Evolutionary conservation across 2,329 filamentous ascomycete species (phyloP), one percentile per base, ranked within the genome.

Genomic region (Cadophora gregata): DNA sequence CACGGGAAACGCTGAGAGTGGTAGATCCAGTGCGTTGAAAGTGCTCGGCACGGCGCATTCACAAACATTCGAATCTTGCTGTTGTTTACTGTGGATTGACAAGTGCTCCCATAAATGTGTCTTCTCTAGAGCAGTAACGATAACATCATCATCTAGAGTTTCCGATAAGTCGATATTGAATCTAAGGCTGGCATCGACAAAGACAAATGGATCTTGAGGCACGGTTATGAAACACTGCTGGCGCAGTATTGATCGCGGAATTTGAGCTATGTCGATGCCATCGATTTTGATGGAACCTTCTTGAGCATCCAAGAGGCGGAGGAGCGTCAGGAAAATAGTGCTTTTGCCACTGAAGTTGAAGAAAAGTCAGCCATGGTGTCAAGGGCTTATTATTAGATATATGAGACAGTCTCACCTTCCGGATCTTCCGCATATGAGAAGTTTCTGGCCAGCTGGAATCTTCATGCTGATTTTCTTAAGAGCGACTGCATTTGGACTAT

Each of bases 61-160:
- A 4, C 2, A 9, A 33, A 14, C 2, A 3, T 29, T 1, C n/a
- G 8, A 12, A 19, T 36, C 29, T 21, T 55, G 51, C 1, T 19
- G 48, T 12, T 51, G 6, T 19, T 19, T 51, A 6, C 25, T 4
- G 25, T 51, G 48, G 12, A 31, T 3, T 2, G 31, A 27, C 16
- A 55, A 55, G n/a, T 55, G 51, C 21, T 19, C 7, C 69, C 70
- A 69, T 14, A 71, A 56, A 16, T 36, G 93, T 12, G 97, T 94
- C 25, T 93, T 88, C 66, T 91, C 88, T 1, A 98, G 86, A 0
- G 92, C 91, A 4, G 86, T 87, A 77, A 95, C 96, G 51, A 97
- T 90, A 71, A 96, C 86, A 67, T 93, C 91, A 47, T 68, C 67
- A 8, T 3, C n/a, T 7, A 45, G 25, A n/a, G 33, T 21, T 1